Evolutionary conservation across 768 basidiomycete genomes (phyloP).

Genomic region (Russula griseocarnosa): DNA sequence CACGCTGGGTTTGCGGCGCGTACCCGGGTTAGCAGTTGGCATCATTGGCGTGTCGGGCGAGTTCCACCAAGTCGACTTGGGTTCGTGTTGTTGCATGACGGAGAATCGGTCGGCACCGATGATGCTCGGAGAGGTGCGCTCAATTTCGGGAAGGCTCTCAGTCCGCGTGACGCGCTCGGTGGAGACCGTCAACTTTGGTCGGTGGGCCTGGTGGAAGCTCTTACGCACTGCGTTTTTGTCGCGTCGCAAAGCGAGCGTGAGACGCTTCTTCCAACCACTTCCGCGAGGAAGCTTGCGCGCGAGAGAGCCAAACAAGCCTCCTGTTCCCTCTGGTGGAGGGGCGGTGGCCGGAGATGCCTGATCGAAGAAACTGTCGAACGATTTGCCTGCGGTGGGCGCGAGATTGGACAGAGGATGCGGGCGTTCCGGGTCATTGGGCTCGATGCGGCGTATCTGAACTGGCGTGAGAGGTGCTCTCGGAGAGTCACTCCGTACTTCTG

Average conservation of each 20-base stretch:
- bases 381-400: slow-evolving; percentile 38
- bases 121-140: slow-evolving; percentile 29
- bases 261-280: slow-evolving; percentile 22
- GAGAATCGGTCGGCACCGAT: slow-evolving; percentile 19
- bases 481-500: slow-evolving; percentile 30
- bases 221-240: slow-evolving; percentile 26
- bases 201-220: slow-evolving; percentile 21
- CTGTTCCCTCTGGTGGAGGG: not conserved
- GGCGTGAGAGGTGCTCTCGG: slow-evolving; percentile 32
- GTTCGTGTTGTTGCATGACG: slow-evolving; percentile 19
- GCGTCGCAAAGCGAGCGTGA: slow-evolving; percentile 29
- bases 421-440: slow-evolving; percentile 44
- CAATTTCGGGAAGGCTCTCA: slow-evolving; percentile 33
- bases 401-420: slow-evolving; percentile 28
- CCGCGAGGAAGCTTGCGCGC: slow-evolving; percentile 30
- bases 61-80: slow-evolving; percentile 35
- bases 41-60: slow-evolving; percentile 31
- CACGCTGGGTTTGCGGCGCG: slow-evolving; percentile 37
- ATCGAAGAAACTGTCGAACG: slow-evolving; percentile 46
- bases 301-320: slow-evolving; percentile 9
- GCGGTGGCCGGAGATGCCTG: slow-evolving; percentile 30
- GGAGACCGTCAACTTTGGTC: slow-evolving; percentile 41
- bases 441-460: slow-evolving; percentile 35
- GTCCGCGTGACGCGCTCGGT: slow-evolving; percentile 39
- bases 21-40: slow-evolving; percentile 22